Evolutionary conservation across 306 rosid genomes (phyloP).

Genomic region (Prinsepia uniflora): DNA sequence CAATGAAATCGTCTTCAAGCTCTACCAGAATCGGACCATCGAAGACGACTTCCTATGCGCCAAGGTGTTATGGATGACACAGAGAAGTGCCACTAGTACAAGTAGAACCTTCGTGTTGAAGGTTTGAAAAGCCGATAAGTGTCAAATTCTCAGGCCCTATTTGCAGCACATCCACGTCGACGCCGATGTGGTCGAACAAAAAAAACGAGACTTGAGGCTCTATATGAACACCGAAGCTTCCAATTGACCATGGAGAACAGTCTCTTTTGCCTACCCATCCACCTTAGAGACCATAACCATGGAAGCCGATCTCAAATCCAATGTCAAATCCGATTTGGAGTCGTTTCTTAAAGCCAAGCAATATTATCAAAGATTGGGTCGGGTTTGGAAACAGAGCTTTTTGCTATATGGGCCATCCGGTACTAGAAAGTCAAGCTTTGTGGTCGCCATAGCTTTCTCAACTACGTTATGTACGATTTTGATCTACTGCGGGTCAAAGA

Average conservation of each 20-base stretch:
- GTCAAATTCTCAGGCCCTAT: conserved; percentile 67
- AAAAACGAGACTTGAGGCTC: conserved; percentile 46
- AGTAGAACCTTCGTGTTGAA: conserved; percentile 37
- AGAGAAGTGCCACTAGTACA: neutral
- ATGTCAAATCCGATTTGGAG: conserved; percentile 74
- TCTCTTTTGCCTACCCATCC: conserved; percentile 73
- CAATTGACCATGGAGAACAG: conserved; percentile 51
- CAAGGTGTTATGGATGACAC: conserved; percentile 45
- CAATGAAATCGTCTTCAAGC: conserved; percentile 64
- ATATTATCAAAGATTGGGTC: conserved; percentile 67
- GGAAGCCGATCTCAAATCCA: conserved; percentile 72
- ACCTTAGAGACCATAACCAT: conserved; percentile 77
- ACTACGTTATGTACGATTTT: too few species aligned
- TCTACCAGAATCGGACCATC: conserved; percentile 54
- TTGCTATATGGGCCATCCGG: conserved; percentile 86
- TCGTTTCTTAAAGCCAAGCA: conserved; percentile 63
- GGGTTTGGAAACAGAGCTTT: conserved; percentile 85
- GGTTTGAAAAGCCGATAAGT: conserved; percentile 62
- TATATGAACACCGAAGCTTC: conserved; percentile 32
- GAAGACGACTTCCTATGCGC: conserved; percentile 73
- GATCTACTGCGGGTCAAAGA: too few species aligned
- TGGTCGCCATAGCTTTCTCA: too few species aligned
- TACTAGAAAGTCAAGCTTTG: conserved; percentile 91
- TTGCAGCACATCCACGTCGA: conserved; percentile 68
- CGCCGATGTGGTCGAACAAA: conserved; percentile 53